Conservation (phyloP, 1,139 yeast species). For the Taiozyma sp. region DNA sequence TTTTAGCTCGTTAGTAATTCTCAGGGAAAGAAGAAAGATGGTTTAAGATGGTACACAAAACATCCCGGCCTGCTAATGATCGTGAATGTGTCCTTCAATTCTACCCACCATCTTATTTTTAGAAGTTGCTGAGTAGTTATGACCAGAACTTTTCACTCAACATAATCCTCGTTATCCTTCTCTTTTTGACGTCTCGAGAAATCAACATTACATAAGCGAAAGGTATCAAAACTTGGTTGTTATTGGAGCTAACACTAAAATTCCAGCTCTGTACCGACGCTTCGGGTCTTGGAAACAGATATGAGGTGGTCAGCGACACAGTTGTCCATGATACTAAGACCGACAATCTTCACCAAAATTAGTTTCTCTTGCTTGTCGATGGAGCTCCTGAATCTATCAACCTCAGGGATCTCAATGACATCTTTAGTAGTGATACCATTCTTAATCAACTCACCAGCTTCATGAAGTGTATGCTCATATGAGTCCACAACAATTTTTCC, state of each 20-base stretch:
- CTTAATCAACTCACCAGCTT: slow-evolving; percentile 63
- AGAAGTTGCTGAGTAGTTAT: too few species aligned
- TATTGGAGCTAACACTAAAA: slow-evolving; percentile 6
- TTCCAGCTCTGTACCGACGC: slow-evolving; percentile 27
- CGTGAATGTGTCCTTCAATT: too few species aligned
- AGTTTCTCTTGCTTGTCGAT: slow-evolving; percentile 26
- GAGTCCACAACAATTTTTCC: slow-evolving; percentile 57
- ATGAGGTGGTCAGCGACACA: slow-evolving; percentile 36
- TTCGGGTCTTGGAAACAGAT: slow-evolving; percentile 18
- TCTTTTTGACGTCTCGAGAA: background rate
- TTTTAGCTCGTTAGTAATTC: background rate
- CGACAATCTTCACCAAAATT: slow-evolving; percentile 50
- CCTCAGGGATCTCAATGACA: slow-evolving; percentile 42
- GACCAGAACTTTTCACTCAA: too few species aligned
- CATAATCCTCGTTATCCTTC: too few species aligned
- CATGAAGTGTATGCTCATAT: slow-evolving; percentile 47
- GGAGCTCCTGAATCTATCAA: slow-evolving; percentile 18
- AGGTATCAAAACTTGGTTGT: background rate
- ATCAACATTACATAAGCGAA: background rate
- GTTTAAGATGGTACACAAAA: too few species aligned
- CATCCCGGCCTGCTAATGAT: too few species aligned
- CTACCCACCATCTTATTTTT: too few species aligned
- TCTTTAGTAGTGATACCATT: slow-evolving; percentile 33
- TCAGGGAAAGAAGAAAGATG: too few species aligned
- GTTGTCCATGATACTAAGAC: slow-evolving; percentile 59